Base-by-base conservation (phyloP, 2,329 filamentous ascomycete genomes). In the Grosmannia penicillata region DNA sequence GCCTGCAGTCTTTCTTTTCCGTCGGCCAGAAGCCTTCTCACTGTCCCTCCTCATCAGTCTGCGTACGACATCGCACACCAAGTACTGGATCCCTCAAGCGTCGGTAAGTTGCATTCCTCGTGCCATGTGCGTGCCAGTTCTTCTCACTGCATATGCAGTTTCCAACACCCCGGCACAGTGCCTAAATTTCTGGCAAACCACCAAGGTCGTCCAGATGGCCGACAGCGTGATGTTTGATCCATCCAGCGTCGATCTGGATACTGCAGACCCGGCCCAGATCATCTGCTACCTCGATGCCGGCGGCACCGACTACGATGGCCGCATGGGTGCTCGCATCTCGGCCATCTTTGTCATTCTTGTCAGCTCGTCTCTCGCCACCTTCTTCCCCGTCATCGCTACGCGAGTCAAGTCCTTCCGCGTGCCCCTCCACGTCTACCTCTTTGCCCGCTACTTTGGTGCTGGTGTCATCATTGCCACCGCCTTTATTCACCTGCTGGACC, bases 401-500 rank as follows among this genome's bases (percentile, higher is more conserved):
- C 67, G 70, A 27, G 66, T 78, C 37, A 60, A 56, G 37, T 63
- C 66, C 24, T 47, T 75, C 3, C 65, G 66, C 3, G 59, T 83
- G 3, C 76, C 77, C 0, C 64, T 68, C 39, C 80, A 74, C 61
- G 65, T 72, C 2, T 85, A 83, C 56, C 77, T 94, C 56, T 63
- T 89, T 40, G 81, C 82, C 45, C 94, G 93, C 54, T 94, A 89
- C 59, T 85, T 95, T 53, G 89, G 89, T 45, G 91, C 86, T 0
- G 89, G 89, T 33, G 86, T 95, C 45, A 95, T 96, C 51, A 75
- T 95, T 46, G 82, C 84, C 6, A 96, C 89, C 2, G 85, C 87
- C 0, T 95, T 93, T 56, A 89, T 96, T 55, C 89, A 95, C 56
- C 63, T 89, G 2, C 68, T 96, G 9, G 78, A 77, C 1, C 87